Evolutionary conservation across 148 eudicot genomes (phyloP), one percentile per base, ranked within the genome.

Genomic region (Fallopia convolvulus): DNA sequence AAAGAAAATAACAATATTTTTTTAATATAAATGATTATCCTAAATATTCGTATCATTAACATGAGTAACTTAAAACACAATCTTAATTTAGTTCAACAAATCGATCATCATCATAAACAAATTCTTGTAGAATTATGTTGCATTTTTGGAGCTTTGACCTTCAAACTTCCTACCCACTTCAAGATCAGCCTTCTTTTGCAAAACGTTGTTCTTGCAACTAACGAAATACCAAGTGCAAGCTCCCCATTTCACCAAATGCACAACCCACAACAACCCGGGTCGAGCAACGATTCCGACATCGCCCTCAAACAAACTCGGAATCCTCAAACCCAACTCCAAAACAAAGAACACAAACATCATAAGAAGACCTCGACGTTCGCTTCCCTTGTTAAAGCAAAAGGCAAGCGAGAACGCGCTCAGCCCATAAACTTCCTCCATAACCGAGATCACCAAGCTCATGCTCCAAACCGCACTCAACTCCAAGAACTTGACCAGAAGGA

Each of bases 281-380:
- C 83, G 71, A 42, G 73, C 77, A 56, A 77, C 33, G 23, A 77
- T 13, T 63, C 83, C 83, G 32, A 77, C 47, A 41, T 4, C 74
- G n/a, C 61, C 72, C 58, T 18, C 58, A 18, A 81, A 77, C 30
- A 81, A 9, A 63, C 77, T 36, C 11, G 80, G 40, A 18, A 77
- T 46, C 74, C 83, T 81, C 11, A 77, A 23, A 72, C 36, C 77
- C 15, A 73, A 48, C 13, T 72, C 76, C 76, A 76, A 72, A 77
- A 60, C 77, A 58, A 77, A 47, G 77, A 81, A 81, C 50, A 61
- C 74, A 76, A 72, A 55, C 83, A 77, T 81, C 63, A 81, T 60
- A 7, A 48, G 14, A n/a, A 61, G 40, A 5, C 79, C 80, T 15
- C 77, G 48, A 71, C 42, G 61, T 48, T 77, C 58, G 33, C 74